phyloP scores from a whole-genome alignment of 495 filamentous ascomycete genomes.

The Aspergillus funiculosus region DNA sequence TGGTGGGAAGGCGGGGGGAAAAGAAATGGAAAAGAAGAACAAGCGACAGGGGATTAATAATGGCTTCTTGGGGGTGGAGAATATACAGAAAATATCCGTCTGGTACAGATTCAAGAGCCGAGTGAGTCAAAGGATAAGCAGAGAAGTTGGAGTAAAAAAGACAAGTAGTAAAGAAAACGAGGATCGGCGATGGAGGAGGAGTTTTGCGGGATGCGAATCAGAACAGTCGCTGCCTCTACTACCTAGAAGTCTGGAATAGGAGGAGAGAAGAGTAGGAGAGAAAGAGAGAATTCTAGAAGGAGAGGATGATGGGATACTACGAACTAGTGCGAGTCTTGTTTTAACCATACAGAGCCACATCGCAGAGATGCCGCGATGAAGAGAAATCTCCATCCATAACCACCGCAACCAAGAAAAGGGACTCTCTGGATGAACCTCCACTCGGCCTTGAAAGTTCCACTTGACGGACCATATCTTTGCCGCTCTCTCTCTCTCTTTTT shows the following conservation, averaged over 20 bases:
- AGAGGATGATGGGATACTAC: neutral
- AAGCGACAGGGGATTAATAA: neutral
- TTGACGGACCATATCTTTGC: too few species aligned
- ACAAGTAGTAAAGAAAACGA: neutral
- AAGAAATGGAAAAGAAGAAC: neutral
- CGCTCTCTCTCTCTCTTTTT: too few species aligned
- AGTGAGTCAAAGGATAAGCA: neutral
- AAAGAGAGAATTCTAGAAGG: neutral
- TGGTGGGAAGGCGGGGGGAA: neutral
- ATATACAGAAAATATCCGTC: neutral
- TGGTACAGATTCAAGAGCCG: neutral
- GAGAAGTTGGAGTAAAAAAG: neutral
- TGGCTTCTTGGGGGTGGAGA: neutral
- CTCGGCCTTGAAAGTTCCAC: too few species aligned
- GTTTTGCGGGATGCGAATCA: neutral
- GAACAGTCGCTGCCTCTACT: too few species aligned
- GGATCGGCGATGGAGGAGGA: conserved; percentile 1
- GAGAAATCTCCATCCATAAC: too few species aligned
- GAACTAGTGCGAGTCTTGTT: too few species aligned
- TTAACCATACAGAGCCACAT: conserved; percentile 3
- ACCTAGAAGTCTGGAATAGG: neutral
- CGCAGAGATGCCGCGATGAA: too few species aligned
- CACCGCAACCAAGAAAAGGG: too few species aligned
- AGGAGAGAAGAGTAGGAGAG: neutral
- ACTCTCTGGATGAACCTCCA: too few species aligned